Evolutionary conservation across 164 flowering plant genomes (phyloP).

Genomic region (Piper longum): DNA sequence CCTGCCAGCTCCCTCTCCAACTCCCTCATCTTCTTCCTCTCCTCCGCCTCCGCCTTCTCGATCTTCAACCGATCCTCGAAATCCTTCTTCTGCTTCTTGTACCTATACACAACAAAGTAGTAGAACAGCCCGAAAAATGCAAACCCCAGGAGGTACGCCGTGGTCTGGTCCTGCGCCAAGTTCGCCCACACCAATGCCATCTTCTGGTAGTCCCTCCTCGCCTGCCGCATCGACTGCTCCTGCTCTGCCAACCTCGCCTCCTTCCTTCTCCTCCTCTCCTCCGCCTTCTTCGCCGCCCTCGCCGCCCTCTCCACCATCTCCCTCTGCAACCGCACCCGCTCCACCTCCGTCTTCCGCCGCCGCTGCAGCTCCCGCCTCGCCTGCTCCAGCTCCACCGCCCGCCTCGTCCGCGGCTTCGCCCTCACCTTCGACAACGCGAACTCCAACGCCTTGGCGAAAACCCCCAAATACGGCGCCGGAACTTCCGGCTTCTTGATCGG

Average conservation of each 20-base stretch:
- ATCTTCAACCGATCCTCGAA: constrained; percentile 88
- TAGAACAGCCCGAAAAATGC: constrained; percentile 65
- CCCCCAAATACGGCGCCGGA: constrained; percentile 53
- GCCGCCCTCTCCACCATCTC: constrained; percentile 51
- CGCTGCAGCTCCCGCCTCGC: constrained; percentile 39
- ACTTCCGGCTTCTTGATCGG: constrained; percentile 59
- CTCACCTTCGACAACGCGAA: constrained; percentile 20
- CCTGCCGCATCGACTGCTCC: constrained; percentile 30
- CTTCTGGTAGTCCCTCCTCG: constrained; percentile 18
- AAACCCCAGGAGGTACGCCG: constrained; percentile 45
- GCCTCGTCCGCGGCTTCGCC: constrained; percentile 53
- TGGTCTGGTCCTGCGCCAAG: constrained; percentile 41
- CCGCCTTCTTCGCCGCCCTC: constrained; percentile 38
- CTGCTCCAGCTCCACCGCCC: constrained; percentile 48
- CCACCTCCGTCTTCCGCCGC: constrained; percentile 29
- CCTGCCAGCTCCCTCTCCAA: constrained; percentile 59
- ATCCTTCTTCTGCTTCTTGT: constrained; percentile 67
- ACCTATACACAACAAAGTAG: constrained; percentile 51
- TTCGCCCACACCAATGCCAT: constrained; percentile 42
- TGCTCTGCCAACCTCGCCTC: constrained; percentile 32
- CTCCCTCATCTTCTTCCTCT: constrained; percentile 70
- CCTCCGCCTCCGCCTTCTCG: constrained; percentile 85
- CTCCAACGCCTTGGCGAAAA: constrained; percentile 31
- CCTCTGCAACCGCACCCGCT: constrained; percentile 30
- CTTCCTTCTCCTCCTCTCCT: constrained; percentile 36